Evolutionary conservation across 192 early-diverging fungal genomes (phyloP), one percentile per base, ranked within the genome.

Genomic region (Backusella morwellensis): DNA sequence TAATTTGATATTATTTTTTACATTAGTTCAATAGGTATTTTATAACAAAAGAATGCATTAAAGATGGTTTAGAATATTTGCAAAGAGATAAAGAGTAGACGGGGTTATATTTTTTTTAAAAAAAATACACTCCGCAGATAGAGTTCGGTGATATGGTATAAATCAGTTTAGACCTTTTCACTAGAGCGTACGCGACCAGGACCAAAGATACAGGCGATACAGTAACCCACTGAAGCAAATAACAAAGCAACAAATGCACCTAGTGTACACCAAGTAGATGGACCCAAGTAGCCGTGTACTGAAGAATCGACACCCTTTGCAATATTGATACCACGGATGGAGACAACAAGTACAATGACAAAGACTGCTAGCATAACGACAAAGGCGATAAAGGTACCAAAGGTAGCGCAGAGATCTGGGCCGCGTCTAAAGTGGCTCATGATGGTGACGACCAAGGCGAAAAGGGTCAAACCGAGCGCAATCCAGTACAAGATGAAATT

Each of bases 401-500:
- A 69, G 0, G 80, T 77, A 35, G 80, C 80, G 34, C 72, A 74
- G 8, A 81, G 41, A 50, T 81, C 80, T 12, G 73, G 59, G 5
- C 76, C 72, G 32, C 80, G 80, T 68, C 80, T 56, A 36, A 70
- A 81, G 38, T 72, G 52, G 0, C 35, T 63, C n/a, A 81, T 44
- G 72, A 74, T n/a, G 17, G 80, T 81, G n/a, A 81, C 47, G 29
- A 66, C 50, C 15, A 81, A 42, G 21, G 80, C 71, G 36, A 73
- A 15, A 15, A 81, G 70, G 8, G 80, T 81, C 23, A 81, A 36
- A 23, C 52, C 80, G 56, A 77, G 68, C 8, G 76, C 75, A 40
- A 81, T 74, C 72, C 72, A 81, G 35, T 77, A 81, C 12, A 81
- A 44, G 17, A 81, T 77, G 35, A 77, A 81, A 23, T 72, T 72